Percentiles rank a stretch among this genome's conserved stretches.
Evolutionary conservation across 106 monocot genomes (phyloP).

Genomic region (Posidonia australis): DNA sequence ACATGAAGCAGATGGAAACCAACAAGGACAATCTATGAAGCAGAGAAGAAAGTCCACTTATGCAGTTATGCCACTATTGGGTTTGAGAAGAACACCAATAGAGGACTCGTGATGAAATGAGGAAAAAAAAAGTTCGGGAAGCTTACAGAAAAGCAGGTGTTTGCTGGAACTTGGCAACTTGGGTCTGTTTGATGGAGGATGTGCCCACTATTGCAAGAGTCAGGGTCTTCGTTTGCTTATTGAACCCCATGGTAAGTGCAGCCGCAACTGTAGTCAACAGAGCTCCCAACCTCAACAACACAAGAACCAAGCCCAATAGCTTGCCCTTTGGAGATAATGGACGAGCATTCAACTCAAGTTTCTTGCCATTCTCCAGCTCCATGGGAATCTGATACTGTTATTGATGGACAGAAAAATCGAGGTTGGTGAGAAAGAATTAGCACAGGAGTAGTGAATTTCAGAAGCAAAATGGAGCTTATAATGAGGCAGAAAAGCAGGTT

Average conservation of each 20-base stretch:
- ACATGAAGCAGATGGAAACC: no score
- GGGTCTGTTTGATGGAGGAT: constrained; percentile 27
- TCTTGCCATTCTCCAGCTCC: constrained; percentile 3
- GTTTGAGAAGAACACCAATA: not conserved
- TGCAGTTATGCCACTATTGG: no score
- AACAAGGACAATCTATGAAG: no score
- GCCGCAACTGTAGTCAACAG: constrained; percentile 26
- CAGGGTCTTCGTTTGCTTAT: constrained; percentile 33
- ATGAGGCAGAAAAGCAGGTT: no score
- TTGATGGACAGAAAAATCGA: no score
- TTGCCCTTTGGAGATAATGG: not conserved
- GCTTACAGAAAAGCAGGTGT: constrained; percentile 62
- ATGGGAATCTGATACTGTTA: not conserved
- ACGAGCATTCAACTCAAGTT: not conserved
- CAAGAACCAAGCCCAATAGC: constrained; percentile 5
- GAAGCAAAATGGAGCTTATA: no score
- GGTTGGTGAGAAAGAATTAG: no score
- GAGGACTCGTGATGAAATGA: not conserved
- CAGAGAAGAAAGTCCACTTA: no score
- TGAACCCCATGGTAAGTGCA: constrained; percentile 42
- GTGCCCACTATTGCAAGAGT: constrained; percentile 53
- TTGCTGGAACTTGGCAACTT: constrained; percentile 40
- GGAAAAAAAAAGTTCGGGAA: not conserved
- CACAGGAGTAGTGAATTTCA: no score
- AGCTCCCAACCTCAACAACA: constrained; percentile 21